These are phyloP conservation scores for Hypoxylon sp. DNA, from an alignment of 2,329 filamentous ascomycete species.

Conservation along the genomic window DNA sequence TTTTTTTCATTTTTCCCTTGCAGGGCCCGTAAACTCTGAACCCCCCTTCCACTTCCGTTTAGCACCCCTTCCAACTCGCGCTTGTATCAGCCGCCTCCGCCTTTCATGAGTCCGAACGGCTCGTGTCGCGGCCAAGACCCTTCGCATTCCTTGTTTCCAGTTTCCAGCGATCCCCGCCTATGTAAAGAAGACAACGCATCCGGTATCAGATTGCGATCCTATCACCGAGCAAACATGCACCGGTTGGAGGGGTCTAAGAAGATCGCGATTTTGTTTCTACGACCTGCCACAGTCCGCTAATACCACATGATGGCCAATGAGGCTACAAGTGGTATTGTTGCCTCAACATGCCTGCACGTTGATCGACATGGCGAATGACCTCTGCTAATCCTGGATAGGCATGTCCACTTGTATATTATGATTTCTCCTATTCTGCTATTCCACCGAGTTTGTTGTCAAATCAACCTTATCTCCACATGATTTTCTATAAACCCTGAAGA, in stretches of 20 bases:
- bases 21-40: slow-evolving; percentile 2
- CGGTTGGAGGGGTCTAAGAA: slow-evolving; percentile 31
- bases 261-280: slow-evolving; percentile 40
- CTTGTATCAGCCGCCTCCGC: slow-evolving; percentile 37
- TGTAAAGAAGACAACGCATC: slow-evolving; percentile 19
- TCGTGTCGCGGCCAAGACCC: slow-evolving; percentile 43
- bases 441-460: slow-evolving; percentile 22
- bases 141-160: slow-evolving; percentile 27
- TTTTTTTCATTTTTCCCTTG: background rate
- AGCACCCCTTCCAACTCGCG: background rate
- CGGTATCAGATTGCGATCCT: slow-evolving; percentile 39
- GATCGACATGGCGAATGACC: slow-evolving; percentile 33
- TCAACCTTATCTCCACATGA: slow-evolving; percentile 23
- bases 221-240: slow-evolving; percentile 13
- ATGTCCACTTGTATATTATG: slow-evolving; percentile 24
- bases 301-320: slow-evolving; percentile 32
- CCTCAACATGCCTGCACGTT: slow-evolving; percentile 19
- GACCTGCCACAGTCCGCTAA: slow-evolving; percentile 27
- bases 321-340: slow-evolving; percentile 15
- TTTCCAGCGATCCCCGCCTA: slow-evolving; percentile 21
- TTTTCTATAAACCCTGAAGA: slow-evolving; percentile 29
- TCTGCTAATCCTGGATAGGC: slow-evolving; percentile 33
- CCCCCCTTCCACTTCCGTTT: background rate
- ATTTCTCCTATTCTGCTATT: slow-evolving; percentile 23
- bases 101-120: slow-evolving; percentile 26